Conservation (phyloP, 345 rosid species). For the Boechera divaricarpa region DNA sequence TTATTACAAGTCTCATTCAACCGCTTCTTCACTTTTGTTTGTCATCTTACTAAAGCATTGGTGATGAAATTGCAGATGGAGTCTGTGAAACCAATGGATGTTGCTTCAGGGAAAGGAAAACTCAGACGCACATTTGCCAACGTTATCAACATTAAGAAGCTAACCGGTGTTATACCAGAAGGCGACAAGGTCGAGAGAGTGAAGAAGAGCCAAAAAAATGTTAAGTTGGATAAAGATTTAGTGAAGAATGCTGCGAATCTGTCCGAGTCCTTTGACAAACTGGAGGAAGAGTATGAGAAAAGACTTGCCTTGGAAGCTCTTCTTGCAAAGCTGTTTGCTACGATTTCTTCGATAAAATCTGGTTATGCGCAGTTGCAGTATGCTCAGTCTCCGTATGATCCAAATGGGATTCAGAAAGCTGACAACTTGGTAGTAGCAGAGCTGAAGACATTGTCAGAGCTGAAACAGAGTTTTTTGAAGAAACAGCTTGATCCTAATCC, state of each 20-base stretch:
- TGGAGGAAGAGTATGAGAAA: conserved; percentile 51
- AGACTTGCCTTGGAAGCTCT: conserved; percentile 64
- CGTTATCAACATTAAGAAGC: conserved; percentile 64
- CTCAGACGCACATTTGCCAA: conserved; percentile 69
- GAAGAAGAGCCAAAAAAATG: conserved; percentile 47
- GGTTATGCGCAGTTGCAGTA: conserved; percentile 79
- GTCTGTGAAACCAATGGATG: conserved; percentile 60
- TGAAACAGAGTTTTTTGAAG: conserved; percentile 78
- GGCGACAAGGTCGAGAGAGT: conserved; percentile 53
- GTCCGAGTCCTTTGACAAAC: conserved; percentile 56
- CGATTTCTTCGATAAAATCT: conserved; percentile 73
- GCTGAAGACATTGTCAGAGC: conserved; percentile 72
- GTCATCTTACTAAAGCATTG: conserved; percentile 26
- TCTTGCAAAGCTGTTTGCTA: conserved; percentile 77
- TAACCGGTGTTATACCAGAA: conserved; percentile 67
- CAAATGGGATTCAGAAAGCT: conserved; percentile 70
- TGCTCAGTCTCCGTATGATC: conserved; percentile 87
- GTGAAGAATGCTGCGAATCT: conserved; percentile 43
- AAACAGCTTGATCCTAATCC: conserved; percentile 75
- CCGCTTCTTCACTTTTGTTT: conserved; percentile 22
- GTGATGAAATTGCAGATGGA: conserved; percentile 65
- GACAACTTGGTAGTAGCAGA: conserved; percentile 64
- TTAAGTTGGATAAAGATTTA: conserved; percentile 45
- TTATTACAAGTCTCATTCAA: conserved; percentile 21
- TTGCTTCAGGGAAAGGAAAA: conserved; percentile 67